Conservation (phyloP, 1,284 basidiomycete species). For the Puccinia horiana region DNA sequence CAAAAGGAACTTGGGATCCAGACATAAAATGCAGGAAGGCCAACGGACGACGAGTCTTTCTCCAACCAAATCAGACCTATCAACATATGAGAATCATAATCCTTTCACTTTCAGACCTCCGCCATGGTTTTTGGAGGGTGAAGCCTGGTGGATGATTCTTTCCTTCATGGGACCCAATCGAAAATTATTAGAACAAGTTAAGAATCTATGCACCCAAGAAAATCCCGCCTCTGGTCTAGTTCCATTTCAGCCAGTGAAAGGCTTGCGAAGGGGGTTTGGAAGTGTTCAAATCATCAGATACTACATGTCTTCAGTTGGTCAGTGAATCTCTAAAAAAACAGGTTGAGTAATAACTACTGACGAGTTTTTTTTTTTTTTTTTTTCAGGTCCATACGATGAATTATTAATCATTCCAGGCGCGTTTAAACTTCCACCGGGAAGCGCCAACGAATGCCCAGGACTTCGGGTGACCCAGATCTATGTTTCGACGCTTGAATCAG, state of each 20-base stretch:
- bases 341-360: neutral
- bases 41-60: neutral
- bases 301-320: conserved; percentile 15
- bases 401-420: conserved; percentile 33
- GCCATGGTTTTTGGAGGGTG: conserved; percentile 23
- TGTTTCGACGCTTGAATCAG: conserved; percentile 32
- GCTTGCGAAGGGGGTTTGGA: conserved; percentile 26
- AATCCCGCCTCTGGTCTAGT: neutral
- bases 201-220: neutral
- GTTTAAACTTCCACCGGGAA: conserved; percentile 11
- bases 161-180: conserved; percentile 3
- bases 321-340: neutral
- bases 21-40: neutral
- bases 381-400: conserved; percentile 40
- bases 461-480: conserved; percentile 28
- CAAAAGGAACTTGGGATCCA: neutral
- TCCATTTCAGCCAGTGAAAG: neutral
- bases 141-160: conserved; percentile 46
- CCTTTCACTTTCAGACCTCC: neutral
- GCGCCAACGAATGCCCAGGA: neutral
- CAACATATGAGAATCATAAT: neutral
- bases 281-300: conserved; percentile 38
- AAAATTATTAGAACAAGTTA: neutral
- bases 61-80: neutral
- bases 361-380: neutral